A percentile compares a stretch with the other conserved stretches of the same genome.
These are phyloP conservation scores for Leccinum discolor DNA, from an alignment of 1,284 basidiomycete species.

Conservation along the genomic window DNA sequence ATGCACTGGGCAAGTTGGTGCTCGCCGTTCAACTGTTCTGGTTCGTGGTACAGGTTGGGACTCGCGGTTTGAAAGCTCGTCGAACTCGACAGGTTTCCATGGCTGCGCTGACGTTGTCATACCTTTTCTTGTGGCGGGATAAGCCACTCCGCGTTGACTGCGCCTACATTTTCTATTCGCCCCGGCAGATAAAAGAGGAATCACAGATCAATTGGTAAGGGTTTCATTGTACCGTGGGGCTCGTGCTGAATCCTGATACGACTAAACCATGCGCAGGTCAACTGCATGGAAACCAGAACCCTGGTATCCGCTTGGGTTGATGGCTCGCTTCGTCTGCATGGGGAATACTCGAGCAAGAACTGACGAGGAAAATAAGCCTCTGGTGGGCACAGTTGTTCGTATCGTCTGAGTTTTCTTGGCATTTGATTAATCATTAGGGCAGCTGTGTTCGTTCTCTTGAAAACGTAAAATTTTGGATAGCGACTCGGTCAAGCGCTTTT, in stretches of 20 bases:
- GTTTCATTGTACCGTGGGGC: not conserved
- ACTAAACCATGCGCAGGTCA: not conserved
- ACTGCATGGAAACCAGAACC: not conserved
- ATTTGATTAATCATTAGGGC: not conserved
- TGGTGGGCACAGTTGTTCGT: not conserved
- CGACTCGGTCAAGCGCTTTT: not conserved
- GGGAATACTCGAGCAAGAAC: not conserved
- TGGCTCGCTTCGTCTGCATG: not conserved
- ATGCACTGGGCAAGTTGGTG: not conserved
- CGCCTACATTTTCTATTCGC: not conserved
- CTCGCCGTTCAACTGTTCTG: not conserved
- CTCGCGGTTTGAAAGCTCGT: not conserved
- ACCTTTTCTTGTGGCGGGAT: not conserved
- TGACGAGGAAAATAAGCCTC: not conserved
- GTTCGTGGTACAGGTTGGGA: not conserved
- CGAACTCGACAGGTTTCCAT: not conserved
- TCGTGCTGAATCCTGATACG: not conserved
- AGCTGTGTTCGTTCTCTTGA: not conserved
- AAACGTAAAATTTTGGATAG: not conserved
- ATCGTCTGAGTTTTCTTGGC: not conserved
- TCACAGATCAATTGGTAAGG: not conserved
- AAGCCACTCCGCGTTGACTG: conserved; percentile 4
- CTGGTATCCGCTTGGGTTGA: not conserved
- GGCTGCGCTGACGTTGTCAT: not conserved
- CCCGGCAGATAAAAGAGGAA: not conserved